Evolutionary conservation across 495 filamentous ascomycete species (phyloP), one percentile per base, ranked within the genome.

Genomic region (Entonaema liquescens): DNA sequence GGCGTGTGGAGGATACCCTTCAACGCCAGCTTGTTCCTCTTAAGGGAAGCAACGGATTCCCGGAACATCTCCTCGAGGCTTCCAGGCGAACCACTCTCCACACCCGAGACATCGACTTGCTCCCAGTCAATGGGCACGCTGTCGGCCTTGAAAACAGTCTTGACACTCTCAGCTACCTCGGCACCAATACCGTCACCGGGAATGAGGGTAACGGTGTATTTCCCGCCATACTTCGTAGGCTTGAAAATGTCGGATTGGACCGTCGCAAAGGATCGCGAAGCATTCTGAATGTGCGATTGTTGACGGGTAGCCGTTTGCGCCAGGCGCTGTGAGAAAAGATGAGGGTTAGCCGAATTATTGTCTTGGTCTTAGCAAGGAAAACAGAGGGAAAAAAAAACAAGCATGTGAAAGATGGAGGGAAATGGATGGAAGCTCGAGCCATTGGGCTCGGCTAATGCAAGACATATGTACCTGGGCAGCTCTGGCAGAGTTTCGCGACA

Each of bases 111-210:
- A 77, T 98, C 95, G 67, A 99, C 89, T 83, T 98, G 96, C 81
- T 99, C 95, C 95, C 95, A 99, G 79, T 96, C 93, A 64, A 99
- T 90, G 71, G 95, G 95, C 49, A 99, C 96, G 79, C 97, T 98
- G 85, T 98, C 95, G 77, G 94, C 94, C 88, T 98, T 99, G 89
- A 98, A 99, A 79, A 99, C 91, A 53, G 94, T 95, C 88, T 97
- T 97, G 70, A 99, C 94, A 52, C 93, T 95, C 82, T 98, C 95
- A 67, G 95, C 93, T 63, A 98, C 94, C 82, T 99, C 95, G 78
- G 93, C 93, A 82, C 95, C 95, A 77, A 99, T 97, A 83, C 95
- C 95, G 79, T 99, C 95, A 81, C 95, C 95, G 74, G 95, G 95
- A 80, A 99, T 98, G 68, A 99, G 87, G 59, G 96, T 98, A 73